Conservation (phyloP, 2,329 filamentous ascomycete genomes). For the Blumeria graminis region DNA sequence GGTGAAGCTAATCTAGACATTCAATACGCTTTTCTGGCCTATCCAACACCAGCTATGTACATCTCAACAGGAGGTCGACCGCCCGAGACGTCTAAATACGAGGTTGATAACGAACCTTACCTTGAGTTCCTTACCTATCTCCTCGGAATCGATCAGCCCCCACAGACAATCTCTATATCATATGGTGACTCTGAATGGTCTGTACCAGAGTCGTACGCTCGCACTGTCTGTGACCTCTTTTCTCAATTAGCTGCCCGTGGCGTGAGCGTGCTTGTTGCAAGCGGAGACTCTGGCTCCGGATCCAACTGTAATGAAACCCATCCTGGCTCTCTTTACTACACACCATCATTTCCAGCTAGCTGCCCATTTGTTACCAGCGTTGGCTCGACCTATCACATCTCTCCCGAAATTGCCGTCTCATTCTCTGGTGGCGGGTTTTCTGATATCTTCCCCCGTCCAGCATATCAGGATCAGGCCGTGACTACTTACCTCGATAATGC, state of each 20-base stretch:
- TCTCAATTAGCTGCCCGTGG: constrained; percentile 28
- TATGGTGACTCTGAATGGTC: constrained; percentile 30
- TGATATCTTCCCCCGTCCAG: constrained; percentile 19
- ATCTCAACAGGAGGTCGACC: constrained; percentile 32
- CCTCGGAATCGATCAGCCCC: constrained; percentile 26
- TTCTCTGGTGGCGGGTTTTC: constrained; percentile 20
- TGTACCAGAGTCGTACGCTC: constrained; percentile 28
- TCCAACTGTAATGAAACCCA: constrained; percentile 9
- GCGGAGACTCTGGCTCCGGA: constrained; percentile 24
- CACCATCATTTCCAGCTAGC: constrained; percentile 22
- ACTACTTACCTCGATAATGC: constrained; percentile 21
- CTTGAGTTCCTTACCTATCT: constrained; percentile 36
- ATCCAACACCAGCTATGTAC: constrained; percentile 27
- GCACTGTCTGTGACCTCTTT: constrained; percentile 25
- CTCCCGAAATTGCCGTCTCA: constrained; percentile 9
- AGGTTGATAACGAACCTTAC: constrained; percentile 44
- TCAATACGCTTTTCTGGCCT: constrained; percentile 29
- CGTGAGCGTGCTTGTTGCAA: constrained; percentile 23
- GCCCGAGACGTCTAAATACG: constrained; percentile 21
- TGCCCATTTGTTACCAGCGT: constrained; percentile 28
- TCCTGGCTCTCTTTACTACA: constrained; percentile 20
- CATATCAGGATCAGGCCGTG: constrained; percentile 20
- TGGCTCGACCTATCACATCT: constrained; percentile 16
- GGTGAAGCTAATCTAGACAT: constrained; percentile 35
- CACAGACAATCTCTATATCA: constrained; percentile 32